These are phyloP conservation scores for Laburnicola sp. DNA, from an alignment of 2,329 filamentous ascomycete species.

Conservation along the genomic window DNA sequence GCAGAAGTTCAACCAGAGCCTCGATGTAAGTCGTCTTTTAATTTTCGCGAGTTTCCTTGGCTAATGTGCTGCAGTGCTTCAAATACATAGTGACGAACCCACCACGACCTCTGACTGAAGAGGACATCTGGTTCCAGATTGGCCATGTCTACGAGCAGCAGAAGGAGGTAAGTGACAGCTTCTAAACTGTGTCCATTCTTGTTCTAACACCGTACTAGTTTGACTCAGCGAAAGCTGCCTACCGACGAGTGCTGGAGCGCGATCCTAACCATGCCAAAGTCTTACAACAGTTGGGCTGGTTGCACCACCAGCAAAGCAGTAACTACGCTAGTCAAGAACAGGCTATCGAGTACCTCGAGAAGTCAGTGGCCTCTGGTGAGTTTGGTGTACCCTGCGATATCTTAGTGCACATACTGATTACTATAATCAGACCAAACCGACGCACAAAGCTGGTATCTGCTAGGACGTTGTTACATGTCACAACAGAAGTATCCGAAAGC, in stretches of 20 bases:
- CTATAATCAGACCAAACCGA: constrained; percentile 75
- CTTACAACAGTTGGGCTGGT: constrained; percentile 94
- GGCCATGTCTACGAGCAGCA: constrained; percentile 98
- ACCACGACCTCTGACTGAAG: constrained; percentile 87
- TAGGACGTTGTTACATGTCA: constrained; percentile 98
- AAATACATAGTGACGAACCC: constrained; percentile 96
- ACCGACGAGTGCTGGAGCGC: constrained; percentile 88
- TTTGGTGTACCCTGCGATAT: constrained; percentile 15
- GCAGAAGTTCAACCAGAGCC: constrained; percentile 86
- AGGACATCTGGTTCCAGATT: constrained; percentile 99
- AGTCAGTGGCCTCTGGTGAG: constrained; percentile 89
- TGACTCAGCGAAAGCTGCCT: constrained; percentile 88
- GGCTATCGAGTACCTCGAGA: constrained; percentile 95
- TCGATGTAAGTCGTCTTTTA: constrained; percentile 66
- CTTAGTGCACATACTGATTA: constrained; percentile 22
- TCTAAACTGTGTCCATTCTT: neutral
- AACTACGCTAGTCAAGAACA: constrained; percentile 91
- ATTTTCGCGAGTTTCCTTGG: neutral
- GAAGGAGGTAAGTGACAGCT: constrained; percentile 77
- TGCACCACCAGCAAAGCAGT: constrained; percentile 94
- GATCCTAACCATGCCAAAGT: constrained; percentile 98
- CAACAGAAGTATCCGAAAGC: constrained; percentile 99
- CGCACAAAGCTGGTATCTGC: constrained; percentile 97
- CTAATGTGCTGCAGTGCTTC: constrained; percentile 73
- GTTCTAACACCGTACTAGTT: constrained; percentile 63